Conservation (phyloP, 352 stramenopile species). For the Pythium aquatile region DNA sequence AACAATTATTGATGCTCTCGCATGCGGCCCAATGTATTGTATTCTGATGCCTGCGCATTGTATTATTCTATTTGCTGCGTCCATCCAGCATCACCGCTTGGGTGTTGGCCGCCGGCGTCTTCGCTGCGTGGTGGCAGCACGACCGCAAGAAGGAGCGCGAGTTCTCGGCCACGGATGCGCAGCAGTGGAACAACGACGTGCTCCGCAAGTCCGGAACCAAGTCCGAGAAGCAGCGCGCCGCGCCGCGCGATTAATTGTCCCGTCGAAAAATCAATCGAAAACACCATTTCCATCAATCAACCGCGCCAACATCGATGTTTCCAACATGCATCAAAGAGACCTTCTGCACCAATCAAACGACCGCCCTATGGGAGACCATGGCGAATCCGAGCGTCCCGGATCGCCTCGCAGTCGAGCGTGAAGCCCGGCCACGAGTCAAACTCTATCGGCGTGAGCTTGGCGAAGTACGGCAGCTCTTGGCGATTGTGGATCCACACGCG, state of each 20-base stretch:
- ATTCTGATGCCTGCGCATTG: background rate
- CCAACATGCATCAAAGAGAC: background rate
- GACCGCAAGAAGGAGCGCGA: constrained; percentile 56
- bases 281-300: background rate
- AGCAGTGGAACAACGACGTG: constrained; percentile 59
- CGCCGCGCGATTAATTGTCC: background rate
- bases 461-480: constrained; percentile 9
- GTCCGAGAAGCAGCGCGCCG: constrained; percentile 28
- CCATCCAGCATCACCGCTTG: constrained; percentile 47
- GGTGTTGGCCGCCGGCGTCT: constrained; percentile 40
- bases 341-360: background rate
- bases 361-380: no score
- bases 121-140: constrained; percentile 51
- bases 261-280: background rate
- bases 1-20: no score
- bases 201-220: constrained; percentile 39
- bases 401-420: constrained; percentile 29
- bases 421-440: constrained; percentile 36
- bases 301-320: background rate
- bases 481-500: constrained; percentile 30
- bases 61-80: background rate
- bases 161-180: constrained; percentile 44
- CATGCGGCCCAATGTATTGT: background rate
- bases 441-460: constrained; percentile 13
- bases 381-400: background rate